Percentiles rank a stretch among this genome's conserved stretches.
phyloP scores from a whole-genome alignment of 257 asterid species.

The Capsicum chinense region DNA sequence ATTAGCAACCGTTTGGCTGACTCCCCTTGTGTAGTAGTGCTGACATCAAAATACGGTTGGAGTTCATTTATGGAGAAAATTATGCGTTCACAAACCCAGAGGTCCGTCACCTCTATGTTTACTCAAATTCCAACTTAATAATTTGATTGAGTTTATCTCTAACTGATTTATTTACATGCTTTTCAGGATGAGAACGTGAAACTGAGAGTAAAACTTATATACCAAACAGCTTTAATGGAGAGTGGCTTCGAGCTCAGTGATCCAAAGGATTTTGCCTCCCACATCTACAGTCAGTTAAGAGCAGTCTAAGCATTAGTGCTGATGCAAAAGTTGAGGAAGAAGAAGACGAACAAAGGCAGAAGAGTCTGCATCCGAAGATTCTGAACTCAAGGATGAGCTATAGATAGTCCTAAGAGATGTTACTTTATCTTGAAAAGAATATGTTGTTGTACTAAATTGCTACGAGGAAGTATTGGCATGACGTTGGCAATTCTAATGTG shows the following conservation, averaged over 20 bases:
- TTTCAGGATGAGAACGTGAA: conserved; percentile 63
- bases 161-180: neutral
- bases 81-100: conserved; percentile 90
- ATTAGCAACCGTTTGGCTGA: conserved; percentile 47
- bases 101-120: conserved; percentile 42
- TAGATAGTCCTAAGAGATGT: conserved; percentile 35
- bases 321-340: conserved; percentile 84
- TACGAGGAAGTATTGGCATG: too few species aligned
- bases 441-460: neutral
- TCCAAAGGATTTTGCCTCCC: conserved; percentile 81
- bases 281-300: conserved; percentile 73
- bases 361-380: conserved; percentile 44
- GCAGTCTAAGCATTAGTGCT: conserved; percentile 67
- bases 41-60: conserved; percentile 90
- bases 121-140: neutral
- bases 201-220: conserved; percentile 80
- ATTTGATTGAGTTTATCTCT: neutral
- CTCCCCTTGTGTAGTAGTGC: conserved; percentile 78
- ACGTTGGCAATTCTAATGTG: too few species aligned
- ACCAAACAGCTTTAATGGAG: conserved; percentile 91
- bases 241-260: conserved; percentile 80
- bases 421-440: neutral
- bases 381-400: conserved; percentile 69
- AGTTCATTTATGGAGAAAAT: conserved; percentile 92
- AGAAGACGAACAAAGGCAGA: conserved; percentile 65